Conservation (phyloP, 768 basidiomycete genomes). For the Phanerodontia chrysosporium region DNA sequence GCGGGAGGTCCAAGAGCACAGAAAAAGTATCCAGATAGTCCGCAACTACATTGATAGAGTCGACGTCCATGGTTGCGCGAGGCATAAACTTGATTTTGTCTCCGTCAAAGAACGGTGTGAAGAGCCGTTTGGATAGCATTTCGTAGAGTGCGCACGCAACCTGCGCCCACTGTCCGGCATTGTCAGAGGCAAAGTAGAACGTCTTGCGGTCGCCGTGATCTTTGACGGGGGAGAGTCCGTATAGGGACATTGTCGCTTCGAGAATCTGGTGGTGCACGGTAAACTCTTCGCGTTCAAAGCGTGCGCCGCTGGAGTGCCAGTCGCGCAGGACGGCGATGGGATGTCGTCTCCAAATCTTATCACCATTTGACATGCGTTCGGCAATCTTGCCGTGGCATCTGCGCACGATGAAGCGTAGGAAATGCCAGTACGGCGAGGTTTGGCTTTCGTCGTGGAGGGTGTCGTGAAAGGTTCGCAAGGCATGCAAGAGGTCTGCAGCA, state of each 20-base stretch:
- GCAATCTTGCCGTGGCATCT: constrained; percentile 10
- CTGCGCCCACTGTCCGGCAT: constrained; percentile 6
- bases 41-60: constrained; percentile 2
- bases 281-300: constrained; percentile 4
- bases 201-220: background rate
- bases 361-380: constrained; percentile 7
- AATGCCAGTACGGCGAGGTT: constrained; percentile 7
- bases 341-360: constrained; percentile 7
- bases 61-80: constrained; percentile 9
- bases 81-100: background rate
- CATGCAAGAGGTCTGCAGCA: constrained; percentile 9
- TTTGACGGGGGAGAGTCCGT: background rate
- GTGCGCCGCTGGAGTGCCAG: background rate
- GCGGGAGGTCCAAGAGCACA: constrained; percentile 5
- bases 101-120: constrained; percentile 7
- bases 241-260: constrained; percentile 5
- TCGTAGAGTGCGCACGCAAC: constrained; percentile 5
- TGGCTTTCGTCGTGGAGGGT: background rate
- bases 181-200: constrained; percentile 2
- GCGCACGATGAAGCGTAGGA: constrained; percentile 11
- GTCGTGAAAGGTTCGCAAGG: constrained; percentile 1
- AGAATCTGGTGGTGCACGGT: constrained; percentile 4
- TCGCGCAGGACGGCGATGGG: constrained; percentile 1
- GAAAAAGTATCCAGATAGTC: constrained; percentile 12
- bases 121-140: constrained; percentile 3